phyloP scores from a whole-genome alignment of 257 asterid genomes.

The Paulownia fortunei region DNA sequence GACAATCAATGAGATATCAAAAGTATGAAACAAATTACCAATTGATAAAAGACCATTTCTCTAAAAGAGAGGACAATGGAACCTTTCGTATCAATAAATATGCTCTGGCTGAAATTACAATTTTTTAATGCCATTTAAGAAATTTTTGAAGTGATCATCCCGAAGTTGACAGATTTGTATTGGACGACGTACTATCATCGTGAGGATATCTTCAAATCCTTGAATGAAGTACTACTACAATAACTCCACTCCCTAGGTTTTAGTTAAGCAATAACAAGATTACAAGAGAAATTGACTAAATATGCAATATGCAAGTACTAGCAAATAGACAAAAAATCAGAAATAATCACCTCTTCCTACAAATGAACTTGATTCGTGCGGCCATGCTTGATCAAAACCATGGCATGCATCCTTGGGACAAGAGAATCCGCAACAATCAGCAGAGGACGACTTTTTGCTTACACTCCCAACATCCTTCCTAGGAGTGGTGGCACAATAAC shows the following conservation, averaged over 20 bases:
- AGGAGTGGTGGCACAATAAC: not conserved
- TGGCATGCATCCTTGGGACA: not conserved
- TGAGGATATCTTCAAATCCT: slow-evolving; percentile 3
- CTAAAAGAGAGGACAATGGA: not conserved
- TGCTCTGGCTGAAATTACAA: not conserved
- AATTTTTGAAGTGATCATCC: not conserved
- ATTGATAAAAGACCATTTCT: not conserved
- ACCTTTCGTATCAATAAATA: not conserved
- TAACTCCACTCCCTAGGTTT: not conserved
- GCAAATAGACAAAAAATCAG: not conserved
- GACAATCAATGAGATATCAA: not conserved
- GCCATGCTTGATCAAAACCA: not conserved
- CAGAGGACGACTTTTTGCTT: not conserved
- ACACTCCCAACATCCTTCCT: not conserved
- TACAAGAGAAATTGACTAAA: not conserved
- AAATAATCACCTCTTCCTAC: slow-evolving; percentile 23
- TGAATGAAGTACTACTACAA: not conserved
- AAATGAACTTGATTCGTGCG: slow-evolving; percentile 8
- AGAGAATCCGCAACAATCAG: not conserved
- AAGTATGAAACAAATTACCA: not conserved
- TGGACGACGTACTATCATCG: not conserved
- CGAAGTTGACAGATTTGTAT: not conserved
- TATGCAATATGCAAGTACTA: not conserved
- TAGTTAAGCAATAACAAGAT: not conserved
- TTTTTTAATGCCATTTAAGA: not conserved